Conservation (phyloP, 2,329 filamentous ascomycete species). For the Fusarium sp. region DNA sequence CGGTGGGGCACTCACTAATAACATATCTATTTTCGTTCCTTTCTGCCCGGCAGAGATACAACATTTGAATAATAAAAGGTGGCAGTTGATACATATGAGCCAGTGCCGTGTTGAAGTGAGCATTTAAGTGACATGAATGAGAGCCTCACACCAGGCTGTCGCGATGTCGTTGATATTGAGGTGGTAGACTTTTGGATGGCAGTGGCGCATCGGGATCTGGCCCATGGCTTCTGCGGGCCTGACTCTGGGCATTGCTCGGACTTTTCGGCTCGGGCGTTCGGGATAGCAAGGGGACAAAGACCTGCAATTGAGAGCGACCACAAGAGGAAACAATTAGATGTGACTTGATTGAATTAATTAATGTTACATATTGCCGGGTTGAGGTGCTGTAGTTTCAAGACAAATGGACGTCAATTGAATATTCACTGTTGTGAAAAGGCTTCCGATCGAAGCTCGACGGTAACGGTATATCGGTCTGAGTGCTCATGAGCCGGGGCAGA, state of each 20-base stretch:
- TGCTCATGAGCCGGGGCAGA: constrained; percentile 10
- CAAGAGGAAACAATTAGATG: not conserved
- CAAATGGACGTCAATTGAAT: not conserved
- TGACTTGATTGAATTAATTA: not conserved
- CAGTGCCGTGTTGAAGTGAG: not conserved
- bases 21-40: constrained; percentile 3
- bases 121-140: not conserved
- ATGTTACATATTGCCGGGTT: fast-evolving
- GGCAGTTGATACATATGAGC: not conserved
- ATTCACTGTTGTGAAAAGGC: not conserved
- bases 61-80: constrained; percentile 26
- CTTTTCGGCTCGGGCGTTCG: constrained; percentile 40
- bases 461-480: not conserved
- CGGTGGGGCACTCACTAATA: not conserved
- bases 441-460: not conserved
- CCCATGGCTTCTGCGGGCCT: not conserved
- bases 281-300: constrained; percentile 8
- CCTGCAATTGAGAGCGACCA: not conserved
- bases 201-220: not conserved
- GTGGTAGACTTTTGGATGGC: not conserved
- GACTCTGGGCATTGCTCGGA: constrained; percentile 21
- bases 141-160: not conserved
- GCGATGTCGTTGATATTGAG: not conserved
- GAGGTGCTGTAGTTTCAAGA: no score
- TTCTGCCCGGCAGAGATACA: constrained; percentile 10